Conservation (phyloP, 1,284 basidiomycete species). For the Cutaneotrichosporon dermatis region DNA sequence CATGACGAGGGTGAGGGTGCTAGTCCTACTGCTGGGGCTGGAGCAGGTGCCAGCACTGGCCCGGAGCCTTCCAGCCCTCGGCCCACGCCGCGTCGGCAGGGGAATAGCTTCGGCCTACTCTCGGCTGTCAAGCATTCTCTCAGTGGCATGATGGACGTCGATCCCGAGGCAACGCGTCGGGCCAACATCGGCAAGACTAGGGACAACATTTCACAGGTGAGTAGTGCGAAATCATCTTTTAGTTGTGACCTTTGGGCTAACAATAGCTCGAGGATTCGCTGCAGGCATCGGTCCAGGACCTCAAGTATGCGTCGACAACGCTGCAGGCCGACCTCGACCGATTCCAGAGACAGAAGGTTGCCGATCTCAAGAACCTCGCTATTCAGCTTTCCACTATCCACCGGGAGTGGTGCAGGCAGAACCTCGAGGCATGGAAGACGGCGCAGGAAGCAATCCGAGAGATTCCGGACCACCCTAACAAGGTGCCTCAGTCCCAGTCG, state of each 20-base stretch:
- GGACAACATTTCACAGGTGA: conserved; percentile 86
- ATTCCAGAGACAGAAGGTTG: conserved; percentile 97
- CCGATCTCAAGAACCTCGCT: conserved; percentile 86
- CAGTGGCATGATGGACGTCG: conserved; percentile 97
- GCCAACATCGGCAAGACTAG: conserved; percentile 89
- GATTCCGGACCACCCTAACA: conserved; percentile 84
- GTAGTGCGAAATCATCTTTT: conserved; percentile 25
- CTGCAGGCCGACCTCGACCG: conserved; percentile 97
- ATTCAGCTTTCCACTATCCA: conserved; percentile 86
- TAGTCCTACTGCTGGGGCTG: background rate
- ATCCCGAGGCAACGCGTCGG: conserved; percentile 88
- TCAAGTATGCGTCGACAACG: conserved; percentile 91
- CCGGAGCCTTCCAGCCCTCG: background rate
- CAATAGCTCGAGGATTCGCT: conserved; percentile 82
- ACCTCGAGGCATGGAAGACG: conserved; percentile 93
- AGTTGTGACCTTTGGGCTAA: background rate
- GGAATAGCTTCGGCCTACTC: conserved; percentile 73
- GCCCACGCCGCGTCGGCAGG: conserved; percentile 16
- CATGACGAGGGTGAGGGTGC: background rate
- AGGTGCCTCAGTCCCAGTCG: conserved; percentile 22
- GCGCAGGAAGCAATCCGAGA: conserved; percentile 84
- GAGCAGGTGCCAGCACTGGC: background rate
- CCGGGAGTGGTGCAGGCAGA: conserved; percentile 94
- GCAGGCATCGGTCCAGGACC: conserved; percentile 80
- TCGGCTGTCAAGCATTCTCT: conserved; percentile 91